Evolutionary conservation across 1,139 yeast species (phyloP), one percentile per base, ranked within the genome.

Genomic region (Zygosaccharomyces sapae): DNA sequence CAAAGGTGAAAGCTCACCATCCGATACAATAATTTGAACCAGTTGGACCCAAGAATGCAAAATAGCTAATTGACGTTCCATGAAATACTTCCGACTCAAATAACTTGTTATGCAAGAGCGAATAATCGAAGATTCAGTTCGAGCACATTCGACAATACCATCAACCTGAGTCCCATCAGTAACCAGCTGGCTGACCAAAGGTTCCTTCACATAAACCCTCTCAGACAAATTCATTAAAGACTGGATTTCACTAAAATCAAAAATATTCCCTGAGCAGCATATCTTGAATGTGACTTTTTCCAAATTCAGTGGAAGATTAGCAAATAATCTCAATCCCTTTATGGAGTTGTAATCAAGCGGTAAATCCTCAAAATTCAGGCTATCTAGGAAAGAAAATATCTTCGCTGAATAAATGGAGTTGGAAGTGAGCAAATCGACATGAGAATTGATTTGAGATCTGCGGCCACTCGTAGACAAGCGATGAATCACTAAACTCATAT

Each of bases 21-120:
- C 92, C 16, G 80, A 73, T 5, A 86, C 80, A 42, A 88, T 67
- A 3, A 88, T 80, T 53, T 87, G 86, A 31, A 87, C 81, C 45
- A 89, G 67, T 56, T 83, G 85, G 30, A 84, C 81, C 97, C 97
- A 90, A 0, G 95, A 79, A 57, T 81, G 86, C 24, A 90, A 68
- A 49, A 83, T 80, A 6, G 75, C 70, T 41, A 83, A 69, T 54
- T 86, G 92, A 4, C 74, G 70, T 1, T 71, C 64, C 47, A 76
- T 74, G 55, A 80, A 74, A 36, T 72, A 71, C 31, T 71, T 70
- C 31, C 70, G 70, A 9, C 78, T 68, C 12, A 79, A 58, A 38
- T 70, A 70, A 52, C 74, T 76, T 1, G 71, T 68, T 30, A 68
- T n/a, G 55, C 55, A 38, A 30, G 47, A 46, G 54, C 67, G 55